Percentiles rank a stretch among this genome's conserved stretches.
phyloP scores from a whole-genome alignment of 208 protist genomes.

The Leptomonas pyrrhocoris region DNA sequence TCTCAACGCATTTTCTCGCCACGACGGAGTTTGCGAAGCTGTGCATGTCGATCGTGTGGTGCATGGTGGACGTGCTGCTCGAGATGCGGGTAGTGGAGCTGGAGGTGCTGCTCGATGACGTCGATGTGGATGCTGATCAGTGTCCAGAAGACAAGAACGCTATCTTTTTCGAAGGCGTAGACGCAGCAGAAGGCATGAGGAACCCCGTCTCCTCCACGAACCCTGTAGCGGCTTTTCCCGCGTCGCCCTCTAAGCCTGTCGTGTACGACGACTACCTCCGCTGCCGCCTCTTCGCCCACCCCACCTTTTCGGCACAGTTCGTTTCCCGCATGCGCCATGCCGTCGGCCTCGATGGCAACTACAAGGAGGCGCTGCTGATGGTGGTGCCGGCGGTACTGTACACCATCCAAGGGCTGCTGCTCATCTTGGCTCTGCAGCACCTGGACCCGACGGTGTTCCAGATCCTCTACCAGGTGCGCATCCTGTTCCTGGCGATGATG shows the following conservation, averaged over 20 bases:
- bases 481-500: slow-evolving; percentile 57
- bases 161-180: no score
- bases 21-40: slow-evolving; percentile 17
- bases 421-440: slow-evolving; percentile 47
- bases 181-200: no score
- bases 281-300: not conserved
- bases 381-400: slow-evolving; percentile 59
- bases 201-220: not conserved
- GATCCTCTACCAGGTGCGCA: slow-evolving; percentile 64
- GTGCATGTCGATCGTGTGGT: slow-evolving; percentile 10
- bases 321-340: slow-evolving; percentile 22
- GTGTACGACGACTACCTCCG: not conserved
- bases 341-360: slow-evolving; percentile 21
- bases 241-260: not conserved
- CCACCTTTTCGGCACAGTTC: not conserved
- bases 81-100: slow-evolving; percentile 8
- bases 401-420: slow-evolving; percentile 54
- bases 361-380: slow-evolving; percentile 47
- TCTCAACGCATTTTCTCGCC: slow-evolving; percentile 12
- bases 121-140: not conserved
- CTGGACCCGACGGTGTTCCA: slow-evolving; percentile 69
- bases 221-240: not conserved
- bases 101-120: not conserved
- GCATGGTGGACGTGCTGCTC: slow-evolving; percentile 11
- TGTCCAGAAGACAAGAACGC: no score